These are phyloP conservation scores for Alternaria angustiovoidea DNA, from an alignment of 2,329 filamentous ascomycete species.

Conservation along the genomic window DNA sequence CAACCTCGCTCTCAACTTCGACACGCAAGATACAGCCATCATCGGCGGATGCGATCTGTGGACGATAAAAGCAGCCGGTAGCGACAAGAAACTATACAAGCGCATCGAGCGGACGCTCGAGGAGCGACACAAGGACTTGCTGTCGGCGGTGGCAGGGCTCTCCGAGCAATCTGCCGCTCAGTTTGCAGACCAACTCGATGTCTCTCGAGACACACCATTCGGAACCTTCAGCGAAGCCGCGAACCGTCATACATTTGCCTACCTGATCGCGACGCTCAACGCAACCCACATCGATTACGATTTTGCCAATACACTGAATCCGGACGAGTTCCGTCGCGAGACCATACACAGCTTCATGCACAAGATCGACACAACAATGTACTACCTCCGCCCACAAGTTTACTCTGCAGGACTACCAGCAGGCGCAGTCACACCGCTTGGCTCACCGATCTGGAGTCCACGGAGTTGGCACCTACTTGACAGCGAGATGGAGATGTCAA, in stretches of 20 bases:
- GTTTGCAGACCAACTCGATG: slow-evolving; percentile 71
- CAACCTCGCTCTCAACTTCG: slow-evolving; percentile 92
- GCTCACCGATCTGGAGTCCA: slow-evolving; percentile 78
- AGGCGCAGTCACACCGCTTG: slow-evolving; percentile 58
- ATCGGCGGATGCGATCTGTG: slow-evolving; percentile 95
- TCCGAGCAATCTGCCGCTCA: slow-evolving; percentile 81
- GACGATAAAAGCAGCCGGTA: slow-evolving; percentile 93
- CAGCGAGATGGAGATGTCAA: slow-evolving; percentile 89
- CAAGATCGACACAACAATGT: slow-evolving; percentile 83
- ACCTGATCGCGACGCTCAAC: slow-evolving; percentile 94
- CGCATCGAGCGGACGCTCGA: slow-evolving; percentile 92
- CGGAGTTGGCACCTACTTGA: slow-evolving; percentile 93
- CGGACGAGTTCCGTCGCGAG: slow-evolving; percentile 89
- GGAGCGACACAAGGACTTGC: slow-evolving; percentile 86
- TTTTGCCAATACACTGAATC: slow-evolving; percentile 90
- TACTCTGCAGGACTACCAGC: slow-evolving; percentile 52
- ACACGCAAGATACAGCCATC: slow-evolving; percentile 90
- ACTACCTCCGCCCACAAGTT: slow-evolving; percentile 77
- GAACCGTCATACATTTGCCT: slow-evolving; percentile 91
- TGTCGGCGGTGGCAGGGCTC: slow-evolving; percentile 85
- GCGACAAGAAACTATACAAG: slow-evolving; percentile 97
- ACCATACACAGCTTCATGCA: slow-evolving; percentile 82
- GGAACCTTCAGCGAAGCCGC: slow-evolving; percentile 87
- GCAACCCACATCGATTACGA: slow-evolving; percentile 97
- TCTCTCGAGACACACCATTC: slow-evolving; percentile 89